Percentiles rank a stretch among this genome's conserved stretches.
Evolutionary conservation across 2,329 filamentous ascomycete genomes (phyloP).

Genomic region (Beauveria australis): DNA sequence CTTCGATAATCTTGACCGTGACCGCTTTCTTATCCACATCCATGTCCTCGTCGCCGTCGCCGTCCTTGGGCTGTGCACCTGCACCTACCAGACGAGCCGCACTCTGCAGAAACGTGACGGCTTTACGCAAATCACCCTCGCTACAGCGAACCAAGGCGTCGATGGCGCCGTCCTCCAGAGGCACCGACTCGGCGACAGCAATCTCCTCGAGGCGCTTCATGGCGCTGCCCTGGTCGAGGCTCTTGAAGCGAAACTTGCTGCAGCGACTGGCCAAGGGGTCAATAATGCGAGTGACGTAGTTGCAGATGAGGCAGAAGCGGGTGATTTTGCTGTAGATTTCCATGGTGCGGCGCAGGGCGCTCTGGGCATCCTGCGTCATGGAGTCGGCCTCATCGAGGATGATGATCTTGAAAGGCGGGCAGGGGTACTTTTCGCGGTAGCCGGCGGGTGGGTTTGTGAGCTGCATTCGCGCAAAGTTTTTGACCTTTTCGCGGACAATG

Average conservation of each 20-base stretch:
- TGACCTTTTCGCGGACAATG: conserved; percentile 96
- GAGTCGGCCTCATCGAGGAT: conserved; percentile 96
- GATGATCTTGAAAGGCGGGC: conserved; percentile 97
- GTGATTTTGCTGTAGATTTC: conserved; percentile 97
- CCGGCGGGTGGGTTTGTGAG: conserved; percentile 71
- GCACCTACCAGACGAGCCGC: conserved; percentile 82
- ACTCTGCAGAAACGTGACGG: conserved; percentile 92
- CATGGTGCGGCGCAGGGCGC: conserved; percentile 89
- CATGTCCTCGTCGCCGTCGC: conserved; percentile 52
- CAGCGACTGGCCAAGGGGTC: conserved; percentile 90
- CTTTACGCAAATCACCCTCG: conserved; percentile 90
- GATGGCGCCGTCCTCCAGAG: conserved; percentile 67
- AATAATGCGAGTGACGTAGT: conserved; percentile 97
- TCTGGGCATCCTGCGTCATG: conserved; percentile 98
- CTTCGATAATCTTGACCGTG: conserved; percentile 74
- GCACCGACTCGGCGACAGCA: conserved; percentile 68
- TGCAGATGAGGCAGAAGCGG: conserved; percentile 94
- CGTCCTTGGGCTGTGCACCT: conserved; percentile 35
- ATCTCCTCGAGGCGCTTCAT: conserved; percentile 74
- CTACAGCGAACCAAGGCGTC: conserved; percentile 79
- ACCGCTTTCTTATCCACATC: conserved; percentile 54
- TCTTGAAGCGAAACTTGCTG: conserved; percentile 97
- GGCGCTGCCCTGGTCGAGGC: conserved; percentile 79
- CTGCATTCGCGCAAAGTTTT: conserved; percentile 94
- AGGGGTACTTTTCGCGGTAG: conserved; percentile 69